phyloP scores from a whole-genome alignment of 805 yeast genomes.

The Spathaspora sp. region DNA sequence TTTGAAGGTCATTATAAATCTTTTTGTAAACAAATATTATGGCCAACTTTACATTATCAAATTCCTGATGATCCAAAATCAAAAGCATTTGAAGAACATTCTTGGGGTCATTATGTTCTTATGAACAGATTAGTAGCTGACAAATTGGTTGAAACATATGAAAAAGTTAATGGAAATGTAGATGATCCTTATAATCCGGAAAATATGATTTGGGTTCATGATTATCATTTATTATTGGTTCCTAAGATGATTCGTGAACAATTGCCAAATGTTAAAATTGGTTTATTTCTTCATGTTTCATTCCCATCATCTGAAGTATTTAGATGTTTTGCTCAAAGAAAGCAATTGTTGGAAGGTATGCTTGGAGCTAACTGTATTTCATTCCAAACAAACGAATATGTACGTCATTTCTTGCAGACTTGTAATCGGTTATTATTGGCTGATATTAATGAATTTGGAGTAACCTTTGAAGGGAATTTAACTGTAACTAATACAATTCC shows the following conservation, averaged over 20 bases:
- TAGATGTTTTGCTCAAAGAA: constrained; percentile 88
- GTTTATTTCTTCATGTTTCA: constrained; percentile 88
- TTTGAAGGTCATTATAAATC: constrained; percentile 89
- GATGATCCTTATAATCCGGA: constrained; percentile 35
- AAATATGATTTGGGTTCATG: constrained; percentile 90
- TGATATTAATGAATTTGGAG: constrained; percentile 63
- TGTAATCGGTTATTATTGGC: constrained; percentile 80
- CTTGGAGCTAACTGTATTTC: constrained; percentile 85
- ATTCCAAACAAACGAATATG: constrained; percentile 91
- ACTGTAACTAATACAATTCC: constrained; percentile 59
- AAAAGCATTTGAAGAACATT: constrained; percentile 91
- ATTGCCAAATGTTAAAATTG: constrained; percentile 82
- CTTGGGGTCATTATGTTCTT: constrained; percentile 79
- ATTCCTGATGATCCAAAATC: constrained; percentile 93
- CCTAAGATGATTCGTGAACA: constrained; percentile 77
- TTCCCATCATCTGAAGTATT: constrained; percentile 96
- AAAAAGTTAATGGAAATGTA: constrained; percentile 44
- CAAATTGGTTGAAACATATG: constrained; percentile 59
- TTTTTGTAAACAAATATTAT: constrained; percentile 88
- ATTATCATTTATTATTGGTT: constrained; percentile 83
- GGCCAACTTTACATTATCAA: constrained; percentile 95
- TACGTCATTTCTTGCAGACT: constrained; percentile 89
- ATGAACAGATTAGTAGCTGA: constrained; percentile 82
- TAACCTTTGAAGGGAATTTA: constrained; percentile 58
- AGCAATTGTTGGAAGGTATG: constrained; percentile 71